Evolutionary conservation across 2,329 filamentous ascomycete genomes (phyloP).

Genomic region (Blastomyces silverae): DNA sequence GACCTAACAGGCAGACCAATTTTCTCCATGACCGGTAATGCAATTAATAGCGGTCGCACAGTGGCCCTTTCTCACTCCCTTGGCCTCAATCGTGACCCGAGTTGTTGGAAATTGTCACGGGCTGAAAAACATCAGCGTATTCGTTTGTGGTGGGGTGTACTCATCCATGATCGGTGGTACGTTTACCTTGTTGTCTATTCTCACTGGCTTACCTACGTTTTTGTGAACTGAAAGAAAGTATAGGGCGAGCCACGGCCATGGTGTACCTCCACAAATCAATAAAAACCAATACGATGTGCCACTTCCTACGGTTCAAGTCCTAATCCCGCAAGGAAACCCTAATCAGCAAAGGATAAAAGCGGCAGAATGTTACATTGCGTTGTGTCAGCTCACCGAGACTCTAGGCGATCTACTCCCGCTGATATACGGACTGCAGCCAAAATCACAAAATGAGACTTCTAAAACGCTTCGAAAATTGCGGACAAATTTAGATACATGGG

Average conservation of each 20-base stretch:
- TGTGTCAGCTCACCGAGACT: conserved; percentile 47
- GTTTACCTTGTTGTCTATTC: conserved; percentile 8
- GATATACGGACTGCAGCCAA: conserved; percentile 42
- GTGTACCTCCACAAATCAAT: conserved; percentile 49
- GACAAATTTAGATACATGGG: conserved; percentile 43
- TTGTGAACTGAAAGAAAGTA: conserved; percentile 4
- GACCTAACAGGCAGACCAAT: conserved; percentile 56
- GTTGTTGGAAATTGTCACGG: conserved; percentile 47
- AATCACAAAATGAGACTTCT: conserved; percentile 39
- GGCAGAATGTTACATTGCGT: conserved; percentile 47
- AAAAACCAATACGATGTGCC: conserved; percentile 53
- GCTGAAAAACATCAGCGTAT: conserved; percentile 48
- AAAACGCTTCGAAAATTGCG: conserved; percentile 43
- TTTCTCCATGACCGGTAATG: conserved; percentile 54
- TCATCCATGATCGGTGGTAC: conserved; percentile 52
- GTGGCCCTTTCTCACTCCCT: conserved; percentile 51
- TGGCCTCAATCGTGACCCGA: conserved; percentile 51
- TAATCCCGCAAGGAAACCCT: conserved; percentile 33
- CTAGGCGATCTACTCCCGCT: conserved; percentile 42
- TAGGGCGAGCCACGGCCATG: conserved; percentile 51
- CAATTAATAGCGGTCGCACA: conserved; percentile 49
- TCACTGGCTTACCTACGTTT: not conserved
- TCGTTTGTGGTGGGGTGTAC: conserved; percentile 52
- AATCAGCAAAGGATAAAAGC: conserved; percentile 41
- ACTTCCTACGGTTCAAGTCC: conserved; percentile 42